Base-by-base conservation (phyloP, 305 asterid genomes). In the Fraxinus floribunda region DNA sequence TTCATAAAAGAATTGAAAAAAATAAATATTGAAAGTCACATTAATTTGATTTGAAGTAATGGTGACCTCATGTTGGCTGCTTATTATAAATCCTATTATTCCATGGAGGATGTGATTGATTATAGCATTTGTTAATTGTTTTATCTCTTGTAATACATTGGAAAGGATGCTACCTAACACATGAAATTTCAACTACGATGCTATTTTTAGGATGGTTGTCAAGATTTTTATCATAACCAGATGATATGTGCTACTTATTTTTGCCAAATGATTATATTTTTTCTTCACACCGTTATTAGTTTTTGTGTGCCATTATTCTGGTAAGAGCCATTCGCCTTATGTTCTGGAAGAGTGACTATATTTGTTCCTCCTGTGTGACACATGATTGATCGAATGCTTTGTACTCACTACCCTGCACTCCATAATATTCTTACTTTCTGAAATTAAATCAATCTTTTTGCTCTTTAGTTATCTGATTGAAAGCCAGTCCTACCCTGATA, bases 261-360 rank as follows among this genome's bases (percentile, higher is more conserved):
- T 76, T 24, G 20, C 41, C 74, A 7, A 62, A 20, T 18, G 30
- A 20, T 62, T 20, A 62, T 62, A 62, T 57, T 20, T 62, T 22
- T 62, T 62, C 72, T 62, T 20, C 32, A 22, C 13, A 8, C 16
- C 4, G 10, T 62, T 18, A 7, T 29, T 11, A 20, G 5, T 5
- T 22, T 62, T 62, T 62, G 34, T 22, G 13, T 64, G 34, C n/a
- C 29, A 20, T 24, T 30, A 64, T 24, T 64, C 35, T 9, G 11
- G 5, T 36, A 49, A 30, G 13, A 70, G 55, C 34, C 39, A 26
- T 80, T 75, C 29, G 36, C 15, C 10, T 38, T 80, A 34, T 81
- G 74, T 64, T 78, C 4, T 78, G 71, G 66, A 68, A 29, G 46
- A 76, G 76, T n/a, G 79, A 41, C 36, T 73, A 71, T 32, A 73